A percentile compares a stretch with the other conserved stretches of the same genome.
phyloP scores from a whole-genome alignment of 768 basidiomycete genomes.

The Amanita rimosa region DNA sequence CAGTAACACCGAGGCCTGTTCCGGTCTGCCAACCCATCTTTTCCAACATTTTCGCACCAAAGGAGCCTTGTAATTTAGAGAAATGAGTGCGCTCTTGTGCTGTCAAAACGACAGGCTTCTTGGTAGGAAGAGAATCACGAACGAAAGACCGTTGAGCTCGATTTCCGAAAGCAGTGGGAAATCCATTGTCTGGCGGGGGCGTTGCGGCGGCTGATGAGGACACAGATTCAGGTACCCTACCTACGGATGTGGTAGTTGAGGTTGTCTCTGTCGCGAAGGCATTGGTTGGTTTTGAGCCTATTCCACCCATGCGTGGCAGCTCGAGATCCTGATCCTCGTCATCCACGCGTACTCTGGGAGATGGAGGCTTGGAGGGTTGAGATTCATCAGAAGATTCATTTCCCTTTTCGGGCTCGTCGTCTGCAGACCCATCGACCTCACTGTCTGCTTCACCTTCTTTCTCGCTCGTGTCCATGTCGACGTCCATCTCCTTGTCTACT shows the following conservation, averaged over 20 bases:
- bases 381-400: slow-evolving; percentile 32
- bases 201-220: slow-evolving; percentile 13
- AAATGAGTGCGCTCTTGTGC: slow-evolving; percentile 74
- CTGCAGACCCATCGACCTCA: slow-evolving; percentile 23
- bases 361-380: slow-evolving; percentile 41
- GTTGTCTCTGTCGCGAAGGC: slow-evolving; percentile 21
- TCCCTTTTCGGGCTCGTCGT: slow-evolving; percentile 26
- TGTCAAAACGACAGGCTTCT: slow-evolving; percentile 43
- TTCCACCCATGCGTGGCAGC: slow-evolving; percentile 31
- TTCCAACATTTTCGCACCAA: slow-evolving; percentile 82
- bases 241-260: slow-evolving; percentile 8
- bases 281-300: slow-evolving; percentile 14
- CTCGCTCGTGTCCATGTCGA: slow-evolving; percentile 19
- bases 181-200: slow-evolving; percentile 12
- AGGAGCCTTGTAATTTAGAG: slow-evolving; percentile 58
- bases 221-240: slow-evolving; percentile 4
- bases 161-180: slow-evolving; percentile 31
- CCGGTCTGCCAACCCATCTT: slow-evolving; percentile 96
- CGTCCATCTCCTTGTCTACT: slow-evolving; percentile 26
- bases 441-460: slow-evolving; percentile 24
- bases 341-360: slow-evolving; percentile 42
- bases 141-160: slow-evolving; percentile 30
- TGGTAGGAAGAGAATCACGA: slow-evolving; percentile 35
- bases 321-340: slow-evolving; percentile 33
- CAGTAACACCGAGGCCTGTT: slow-evolving; percentile 60